A percentile compares a stretch with the other conserved stretches of the same genome.
These are phyloP conservation scores for Baudoinia panamericana DNA, from an alignment of 495 filamentous ascomycete genomes.

Conservation along the genomic window DNA sequence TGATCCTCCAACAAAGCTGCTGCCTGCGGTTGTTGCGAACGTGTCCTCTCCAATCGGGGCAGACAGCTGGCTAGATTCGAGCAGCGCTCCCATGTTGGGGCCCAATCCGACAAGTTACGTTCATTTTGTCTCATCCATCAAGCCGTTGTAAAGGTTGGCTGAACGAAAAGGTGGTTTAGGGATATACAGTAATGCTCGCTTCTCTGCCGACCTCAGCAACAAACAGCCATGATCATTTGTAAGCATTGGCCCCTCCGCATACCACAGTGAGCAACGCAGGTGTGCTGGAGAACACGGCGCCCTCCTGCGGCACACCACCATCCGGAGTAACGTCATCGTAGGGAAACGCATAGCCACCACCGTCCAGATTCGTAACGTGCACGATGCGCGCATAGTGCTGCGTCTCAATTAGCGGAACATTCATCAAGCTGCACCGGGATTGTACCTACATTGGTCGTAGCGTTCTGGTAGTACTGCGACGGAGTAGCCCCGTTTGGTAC, in stretches of 20 bases:
- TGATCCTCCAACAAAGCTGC: no score
- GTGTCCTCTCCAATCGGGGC: no score
- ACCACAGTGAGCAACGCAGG: constrained; percentile 16
- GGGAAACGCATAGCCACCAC: constrained; percentile 36
- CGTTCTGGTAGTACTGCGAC: constrained; percentile 13
- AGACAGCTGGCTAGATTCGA: no score
- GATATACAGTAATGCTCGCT: no score
- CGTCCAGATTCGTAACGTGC: constrained; percentile 34
- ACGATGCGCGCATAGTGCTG: constrained; percentile 34
- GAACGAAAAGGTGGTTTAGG: no score
- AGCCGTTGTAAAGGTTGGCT: no score
- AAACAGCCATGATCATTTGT: no score
- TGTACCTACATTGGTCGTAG: constrained; percentile 16
- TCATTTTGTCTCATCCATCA: no score
- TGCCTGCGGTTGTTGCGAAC: no score
- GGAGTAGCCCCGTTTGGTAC: constrained; percentile 10
- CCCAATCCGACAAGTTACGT: no score
- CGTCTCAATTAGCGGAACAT: neutral
- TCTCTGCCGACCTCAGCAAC: no score
- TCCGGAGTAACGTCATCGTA: constrained; percentile 39
- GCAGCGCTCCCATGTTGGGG: no score
- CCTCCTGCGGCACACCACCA: constrained; percentile 21
- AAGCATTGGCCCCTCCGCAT: constrained; percentile 14
- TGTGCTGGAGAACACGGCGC: constrained; percentile 13
- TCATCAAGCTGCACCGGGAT: neutral